Conservation (phyloP, 1,284 basidiomycete species). For the Thecaphora frezii region DNA sequence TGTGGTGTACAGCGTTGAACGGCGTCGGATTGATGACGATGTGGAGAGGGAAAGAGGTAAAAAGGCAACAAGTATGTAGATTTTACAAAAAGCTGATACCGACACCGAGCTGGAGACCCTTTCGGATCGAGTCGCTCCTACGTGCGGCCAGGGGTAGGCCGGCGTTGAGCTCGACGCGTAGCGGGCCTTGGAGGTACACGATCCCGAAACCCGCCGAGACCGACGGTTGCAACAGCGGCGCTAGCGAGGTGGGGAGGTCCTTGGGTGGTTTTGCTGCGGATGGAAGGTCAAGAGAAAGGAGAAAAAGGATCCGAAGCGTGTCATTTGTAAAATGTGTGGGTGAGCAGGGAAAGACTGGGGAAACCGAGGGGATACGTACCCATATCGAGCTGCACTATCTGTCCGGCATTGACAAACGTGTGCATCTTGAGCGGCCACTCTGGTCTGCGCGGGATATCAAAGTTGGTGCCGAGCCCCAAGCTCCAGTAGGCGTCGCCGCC, state of each 20-base stretch:
- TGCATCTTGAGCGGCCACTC: slow-evolving; percentile 90
- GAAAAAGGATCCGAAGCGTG: too few species aligned
- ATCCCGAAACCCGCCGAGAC: slow-evolving; percentile 84
- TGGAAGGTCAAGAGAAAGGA: slow-evolving; percentile 47
- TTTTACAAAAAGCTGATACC: slow-evolving; percentile 65
- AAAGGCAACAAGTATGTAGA: neutral
- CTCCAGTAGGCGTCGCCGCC: slow-evolving; percentile 90
- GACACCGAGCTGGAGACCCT: slow-evolving; percentile 87
- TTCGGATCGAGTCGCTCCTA: slow-evolving; percentile 73
- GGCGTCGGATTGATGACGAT: too few species aligned
- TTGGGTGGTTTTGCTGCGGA: slow-evolving; percentile 2
- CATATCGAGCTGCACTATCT: slow-evolving; percentile 70
- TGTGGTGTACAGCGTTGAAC: too few species aligned
- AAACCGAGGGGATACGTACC: slow-evolving; percentile 61
- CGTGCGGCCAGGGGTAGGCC: slow-evolving; percentile 81
- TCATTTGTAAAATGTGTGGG: too few species aligned
- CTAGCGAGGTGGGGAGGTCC: slow-evolving; percentile 4
- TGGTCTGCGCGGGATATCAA: slow-evolving; percentile 74
- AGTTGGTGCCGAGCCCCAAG: slow-evolving; percentile 76
- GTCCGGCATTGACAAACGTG: slow-evolving; percentile 80
- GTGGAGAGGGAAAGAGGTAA: too few species aligned
- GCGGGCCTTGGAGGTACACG: slow-evolving; percentile 82
- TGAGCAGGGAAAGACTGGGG: slow-evolving; percentile 53
- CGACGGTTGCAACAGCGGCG: slow-evolving; percentile 59
- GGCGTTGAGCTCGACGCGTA: slow-evolving; percentile 87